Evolutionary conservation across 2,329 filamentous ascomycete genomes (phyloP), one percentile per base, ranked within the genome.

Genomic region (Sporothrix euskadiensis): DNA sequence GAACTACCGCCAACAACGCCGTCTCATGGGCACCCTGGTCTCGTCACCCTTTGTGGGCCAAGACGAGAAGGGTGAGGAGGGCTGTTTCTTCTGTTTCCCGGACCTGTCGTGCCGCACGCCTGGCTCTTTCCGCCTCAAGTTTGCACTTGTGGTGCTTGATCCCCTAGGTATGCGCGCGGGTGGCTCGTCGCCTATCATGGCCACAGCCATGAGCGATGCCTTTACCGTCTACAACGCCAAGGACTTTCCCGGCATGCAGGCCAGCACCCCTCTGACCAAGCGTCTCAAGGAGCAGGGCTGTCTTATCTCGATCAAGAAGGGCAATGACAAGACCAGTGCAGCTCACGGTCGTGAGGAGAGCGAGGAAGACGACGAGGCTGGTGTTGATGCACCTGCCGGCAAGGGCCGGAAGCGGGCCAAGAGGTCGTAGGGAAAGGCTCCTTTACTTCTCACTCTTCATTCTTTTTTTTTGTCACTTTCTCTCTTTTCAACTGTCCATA

Each of bases 21-120:
- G 92, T 35, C 83, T 96, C 56, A 95, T 95, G 91, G 93, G 93
- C 22, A 92, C 92, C 8, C 83, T 94, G 8, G 92, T 94, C 3
- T 89, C 91, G 7, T 92, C 91, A 0, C 91, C 92, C 0, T 94
- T 94, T 76, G 89, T 92, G 6, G 92, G 92, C 8, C 86, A 88
- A 71, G 93, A 96, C 79, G 92, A 95, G 78, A 85, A 89, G 71
- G 89, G 89, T 71, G 82, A 88, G 30, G 91, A 94, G 75, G 92
- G 93, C 1, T 94, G 91, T 78, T 96, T 95, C 84, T 96, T 95
- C 81, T 93, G 92, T 80, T 96, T 96, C 79, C 91, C 92, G 0
- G 93, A 96, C 79, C 85, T 96, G 26, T 94, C 91, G 4, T 94
- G 92, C 79, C 88, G 93, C 47, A 94, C 91, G 0, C 90, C 92